Base-by-base conservation (phyloP, 2,329 filamentous ascomycete species). In the Fusarium avenaceum region DNA sequence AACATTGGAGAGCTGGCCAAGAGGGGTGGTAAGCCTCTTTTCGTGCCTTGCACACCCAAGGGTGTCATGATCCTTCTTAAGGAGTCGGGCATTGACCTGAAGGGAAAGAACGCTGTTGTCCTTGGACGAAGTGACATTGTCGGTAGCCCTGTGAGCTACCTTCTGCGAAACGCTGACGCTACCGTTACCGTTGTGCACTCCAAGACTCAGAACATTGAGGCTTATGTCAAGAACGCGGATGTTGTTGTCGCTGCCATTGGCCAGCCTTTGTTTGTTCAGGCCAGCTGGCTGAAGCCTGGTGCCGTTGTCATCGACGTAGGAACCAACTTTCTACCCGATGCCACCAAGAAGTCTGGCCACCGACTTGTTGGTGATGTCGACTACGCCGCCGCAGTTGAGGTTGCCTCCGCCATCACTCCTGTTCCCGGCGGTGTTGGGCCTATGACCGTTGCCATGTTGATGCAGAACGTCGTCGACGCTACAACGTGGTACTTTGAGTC, bases 1-100 rank as follows among this genome's bases (percentile, higher is more conserved):
- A 99, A 97, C 83, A 97, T 99, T 77, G 96, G 96, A 70, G 95
- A 98, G 83, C 87, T 99, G 73, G 94, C 96, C 74, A 99, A 99
- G 87, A 90, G 94, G 74, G 95, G 96, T 50, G 96, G 96, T 44
- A 88, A 87, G 70, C 96, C 96, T 46, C 85, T 93, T 65, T 99
- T 99, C 82, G 88, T 92, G 43, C 96, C 96, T 46, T 99, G 96
- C 86, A 99, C 96, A 3, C 96, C 96, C 52, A 95, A 97, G 83
- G 96, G 96, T 76, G 92, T 97, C 76, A 98, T 99, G 94, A 92
- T 92, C 42, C 86, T 99, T 72, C 85, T 99, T 61, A 82, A 93
- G 77, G 92, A 96, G 79, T 89, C 91, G 20, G 94, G 94, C 9
- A 88, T 99, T 40, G 88, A 96, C 56, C 84, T 96, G 54, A 87